Percentiles rank a stretch among this genome's conserved stretches.
These are phyloP conservation scores for Pelargonium australe DNA, from an alignment of 441 rosid genomes.

Conservation along the genomic window DNA sequence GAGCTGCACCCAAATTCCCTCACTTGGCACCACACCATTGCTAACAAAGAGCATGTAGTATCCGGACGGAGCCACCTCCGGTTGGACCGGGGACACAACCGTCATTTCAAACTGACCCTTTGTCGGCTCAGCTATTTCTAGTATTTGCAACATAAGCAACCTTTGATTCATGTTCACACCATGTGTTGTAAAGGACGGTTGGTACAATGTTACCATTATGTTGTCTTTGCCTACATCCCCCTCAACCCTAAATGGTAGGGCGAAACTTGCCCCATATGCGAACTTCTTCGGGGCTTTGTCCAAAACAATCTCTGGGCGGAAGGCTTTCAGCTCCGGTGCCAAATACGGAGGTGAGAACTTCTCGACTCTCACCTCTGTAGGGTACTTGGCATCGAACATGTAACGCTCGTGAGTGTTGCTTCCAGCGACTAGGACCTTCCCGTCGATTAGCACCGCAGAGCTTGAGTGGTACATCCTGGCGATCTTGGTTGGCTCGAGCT, in stretches of 20 bases:
- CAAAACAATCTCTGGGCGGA: background rate
- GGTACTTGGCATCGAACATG: conserved; percentile 13
- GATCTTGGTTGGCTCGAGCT: conserved; percentile 7
- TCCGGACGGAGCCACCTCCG: background rate
- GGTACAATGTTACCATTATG: conserved; percentile 18
- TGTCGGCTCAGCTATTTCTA: background rate
- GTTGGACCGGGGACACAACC: background rate
- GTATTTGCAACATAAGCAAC: conserved; percentile 15
- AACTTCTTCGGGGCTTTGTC: background rate
- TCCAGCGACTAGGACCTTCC: conserved; percentile 18
- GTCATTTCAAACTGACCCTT: background rate
- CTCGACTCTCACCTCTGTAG: conserved; percentile 21
- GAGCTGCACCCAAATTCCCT: background rate
- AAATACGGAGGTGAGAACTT: conserved; percentile 18
- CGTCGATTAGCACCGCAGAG: conserved; percentile 16
- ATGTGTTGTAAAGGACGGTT: conserved; percentile 31
- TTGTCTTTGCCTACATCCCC: background rate
- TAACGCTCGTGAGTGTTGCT: conserved; percentile 19
- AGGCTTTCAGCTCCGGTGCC: background rate
- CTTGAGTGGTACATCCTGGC: conserved; percentile 27
- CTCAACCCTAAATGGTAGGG: background rate
- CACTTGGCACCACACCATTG: background rate
- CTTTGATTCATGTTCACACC: conserved; percentile 30
- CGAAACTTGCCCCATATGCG: conserved; percentile 1
- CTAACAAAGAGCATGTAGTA: background rate